Percentiles rank a stretch among this genome's conserved stretches.
These are phyloP conservation scores for Fraxinus velutina DNA, from an alignment of 305 asterid genomes.

Conservation along the genomic window DNA sequence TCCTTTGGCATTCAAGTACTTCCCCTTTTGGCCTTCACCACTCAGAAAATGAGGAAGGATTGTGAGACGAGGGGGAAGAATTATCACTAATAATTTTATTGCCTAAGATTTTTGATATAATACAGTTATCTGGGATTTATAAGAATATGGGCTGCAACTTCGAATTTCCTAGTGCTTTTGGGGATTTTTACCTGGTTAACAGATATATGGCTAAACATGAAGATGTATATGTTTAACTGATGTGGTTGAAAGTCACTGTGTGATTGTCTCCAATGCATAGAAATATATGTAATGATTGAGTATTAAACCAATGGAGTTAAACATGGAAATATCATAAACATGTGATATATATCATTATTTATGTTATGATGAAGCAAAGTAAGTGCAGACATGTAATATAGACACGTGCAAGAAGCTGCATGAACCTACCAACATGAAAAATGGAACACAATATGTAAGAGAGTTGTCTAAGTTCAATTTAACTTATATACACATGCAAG, in stretches of 20 bases:
- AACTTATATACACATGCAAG: background rate
- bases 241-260: background rate
- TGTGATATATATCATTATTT: background rate
- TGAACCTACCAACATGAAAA: background rate
- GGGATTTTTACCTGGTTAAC: background rate
- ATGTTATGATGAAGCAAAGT: constrained; percentile 8
- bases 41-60: background rate
- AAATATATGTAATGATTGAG: background rate
- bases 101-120: background rate
- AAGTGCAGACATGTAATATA: background rate
- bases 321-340: background rate
- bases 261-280: background rate
- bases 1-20: constrained; percentile 3
- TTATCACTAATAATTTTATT: background rate
- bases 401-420: background rate
- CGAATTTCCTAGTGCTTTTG: background rate
- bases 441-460: background rate
- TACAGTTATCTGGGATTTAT: background rate
- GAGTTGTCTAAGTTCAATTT: background rate
- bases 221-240: background rate
- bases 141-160: background rate
- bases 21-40: background rate
- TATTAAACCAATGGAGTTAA: background rate
- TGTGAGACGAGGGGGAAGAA: background rate
- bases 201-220: background rate